Evolutionary conservation across 2,329 filamentous ascomycete species (phyloP), one percentile per base, ranked within the genome.

Genomic region (Diaporthe vexans): DNA sequence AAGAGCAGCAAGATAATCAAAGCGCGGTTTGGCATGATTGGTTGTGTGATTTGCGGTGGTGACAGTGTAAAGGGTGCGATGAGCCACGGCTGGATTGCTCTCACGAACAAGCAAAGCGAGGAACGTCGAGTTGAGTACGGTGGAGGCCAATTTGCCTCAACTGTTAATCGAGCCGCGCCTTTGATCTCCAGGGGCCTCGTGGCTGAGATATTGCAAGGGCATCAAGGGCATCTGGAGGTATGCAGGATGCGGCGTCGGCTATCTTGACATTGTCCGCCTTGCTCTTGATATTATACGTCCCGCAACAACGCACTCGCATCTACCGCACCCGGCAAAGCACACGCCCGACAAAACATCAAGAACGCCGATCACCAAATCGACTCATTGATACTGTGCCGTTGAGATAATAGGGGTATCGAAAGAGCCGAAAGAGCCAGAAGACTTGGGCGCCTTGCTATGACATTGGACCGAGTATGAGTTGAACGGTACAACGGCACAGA

Each of bases 231-330:
- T 7, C 24, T 9, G 17, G 35, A 56, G n/a, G 26, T 56, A 26
- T 24, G 43, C 43, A 54, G 40, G n/a, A 58, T 15, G 24, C 9
- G 33, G 24, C 33, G 3, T 24, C 58, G 71, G 67, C 43, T 46
- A 33, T 21, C 58, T 75, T 75, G 26, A 33, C 74, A 75, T 75
- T 75, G 58, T 75, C 13, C 35, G 9, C 59, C 54, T 24, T n/a
- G 17, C 35, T 9, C 37, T 52, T 75, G 15, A 43, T 73, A 72
- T 69, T 75, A 43, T 73, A 17, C 63, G 2, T 58, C 15, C 37
- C 24, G 59, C 33, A 40, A 68, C 58, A 35, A 72, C 68, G 40
- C 24, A 26, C 21, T 24, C 17, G 6, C 15, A 24, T 40, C 21
- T 33, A 33, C 46, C 26, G 26, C 19, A 24, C 17, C 37, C 57